These are phyloP conservation scores for Penicillium herquei DNA, from an alignment of 495 filamentous ascomycete genomes.

Conservation along the genomic window DNA sequence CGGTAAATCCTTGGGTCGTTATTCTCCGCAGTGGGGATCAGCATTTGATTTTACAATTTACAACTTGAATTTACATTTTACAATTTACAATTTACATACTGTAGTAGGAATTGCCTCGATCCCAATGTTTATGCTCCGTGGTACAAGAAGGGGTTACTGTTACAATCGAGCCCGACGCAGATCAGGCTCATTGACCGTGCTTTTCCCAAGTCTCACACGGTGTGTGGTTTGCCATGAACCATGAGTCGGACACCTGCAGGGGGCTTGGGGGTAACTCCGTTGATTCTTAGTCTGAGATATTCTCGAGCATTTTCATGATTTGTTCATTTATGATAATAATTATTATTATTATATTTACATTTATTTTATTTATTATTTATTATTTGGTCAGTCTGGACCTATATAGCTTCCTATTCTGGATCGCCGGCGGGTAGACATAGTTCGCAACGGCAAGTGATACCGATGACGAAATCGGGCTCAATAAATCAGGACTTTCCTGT, in stretches of 20 bases:
- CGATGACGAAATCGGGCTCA: constrained; percentile 4
- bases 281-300: no score
- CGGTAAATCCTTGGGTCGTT: constrained; percentile 12
- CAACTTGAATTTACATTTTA: no score
- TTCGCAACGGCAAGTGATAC: constrained; percentile 13
- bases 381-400: no score
- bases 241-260: constrained; percentile 23
- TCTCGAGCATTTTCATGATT: no score
- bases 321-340: no score
- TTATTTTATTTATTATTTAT: no score
- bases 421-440: constrained; percentile 5
- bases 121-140: constrained; percentile 25
- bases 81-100: not conserved
- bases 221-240: constrained; percentile 10
- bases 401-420: no score
- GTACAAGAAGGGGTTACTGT: constrained; percentile 29
- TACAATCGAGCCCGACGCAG: constrained; percentile 17
- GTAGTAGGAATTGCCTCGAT: not conserved
- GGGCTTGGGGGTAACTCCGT: not conserved
- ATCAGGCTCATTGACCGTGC: constrained; percentile 7
- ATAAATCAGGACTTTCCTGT: constrained; percentile 7
- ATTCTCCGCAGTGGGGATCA: constrained; percentile 29
- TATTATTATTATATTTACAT: no score
- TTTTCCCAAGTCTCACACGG: constrained; percentile 15
- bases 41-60: no score